A percentile compares a stretch with the other conserved stretches of the same genome.
Evolutionary conservation across 768 basidiomycete species (phyloP).

Genomic region (Chalciporus chontae): DNA sequence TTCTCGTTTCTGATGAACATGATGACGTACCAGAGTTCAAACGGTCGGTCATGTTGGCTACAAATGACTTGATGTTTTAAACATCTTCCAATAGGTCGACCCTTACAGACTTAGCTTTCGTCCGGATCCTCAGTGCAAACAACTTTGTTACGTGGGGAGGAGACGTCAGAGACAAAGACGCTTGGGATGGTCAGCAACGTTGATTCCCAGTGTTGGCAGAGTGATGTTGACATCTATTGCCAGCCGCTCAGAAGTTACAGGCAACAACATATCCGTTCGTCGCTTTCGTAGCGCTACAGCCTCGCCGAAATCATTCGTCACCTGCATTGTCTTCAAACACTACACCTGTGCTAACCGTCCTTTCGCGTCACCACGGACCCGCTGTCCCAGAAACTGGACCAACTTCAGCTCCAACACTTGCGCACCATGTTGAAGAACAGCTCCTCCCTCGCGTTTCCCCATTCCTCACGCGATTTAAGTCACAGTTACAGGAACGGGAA

Average conservation of each 20-base stretch:
- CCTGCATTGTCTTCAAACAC: constrained; percentile 33
- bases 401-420: constrained; percentile 62
- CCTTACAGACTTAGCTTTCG: constrained; percentile 68
- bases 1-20: constrained; percentile 87
- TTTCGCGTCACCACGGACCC: constrained; percentile 81
- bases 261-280: constrained; percentile 92
- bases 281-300: constrained; percentile 87
- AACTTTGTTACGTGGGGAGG: constrained; percentile 88
- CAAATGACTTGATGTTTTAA: background rate
- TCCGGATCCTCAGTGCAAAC: constrained; percentile 67
- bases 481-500: constrained; percentile 47
- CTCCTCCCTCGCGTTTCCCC: constrained; percentile 80
- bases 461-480: constrained; percentile 62
- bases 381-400: constrained; percentile 45
- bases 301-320: constrained; percentile 45
- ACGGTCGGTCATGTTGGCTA: constrained; percentile 41
- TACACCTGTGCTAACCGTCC: constrained; percentile 63
- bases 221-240: constrained; percentile 1
- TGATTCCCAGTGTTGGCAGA: background rate
- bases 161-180: constrained; percentile 78
- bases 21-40: constrained; percentile 89
- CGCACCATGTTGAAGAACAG: constrained; percentile 62
- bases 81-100: constrained; percentile 50
- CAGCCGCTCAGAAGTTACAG: constrained; percentile 69
- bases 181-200: constrained; percentile 60